Evolutionary conservation across 768 basidiomycete genomes (phyloP).

Genomic region (Gelatoporia subvermispora): DNA sequence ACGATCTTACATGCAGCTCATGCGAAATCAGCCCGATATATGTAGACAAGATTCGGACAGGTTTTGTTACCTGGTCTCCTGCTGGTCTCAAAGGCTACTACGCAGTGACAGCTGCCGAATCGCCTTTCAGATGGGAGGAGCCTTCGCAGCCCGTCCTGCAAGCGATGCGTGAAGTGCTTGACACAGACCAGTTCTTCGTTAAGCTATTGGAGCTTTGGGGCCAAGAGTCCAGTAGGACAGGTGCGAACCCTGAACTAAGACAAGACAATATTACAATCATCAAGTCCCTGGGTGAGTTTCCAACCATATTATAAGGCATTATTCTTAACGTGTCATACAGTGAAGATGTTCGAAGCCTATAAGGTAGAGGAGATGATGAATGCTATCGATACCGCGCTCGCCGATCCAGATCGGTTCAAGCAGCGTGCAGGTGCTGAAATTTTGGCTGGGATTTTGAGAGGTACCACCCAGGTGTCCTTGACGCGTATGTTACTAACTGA

Average conservation of each 20-base stretch:
- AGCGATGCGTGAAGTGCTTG: constrained; percentile 44
- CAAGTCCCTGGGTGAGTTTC: constrained; percentile 41
- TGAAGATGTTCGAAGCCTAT: constrained; percentile 58
- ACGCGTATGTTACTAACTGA: constrained; percentile 5
- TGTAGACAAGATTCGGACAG: constrained; percentile 71
- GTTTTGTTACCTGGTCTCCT: constrained; percentile 72
- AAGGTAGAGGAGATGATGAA: constrained; percentile 48
- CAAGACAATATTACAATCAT: constrained; percentile 44
- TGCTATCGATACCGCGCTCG: constrained; percentile 56
- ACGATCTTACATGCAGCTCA: neutral
- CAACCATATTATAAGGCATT: neutral
- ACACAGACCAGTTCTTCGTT: constrained; percentile 52
- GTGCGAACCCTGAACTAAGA: constrained; percentile 51
- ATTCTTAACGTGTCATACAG: constrained; percentile 32
- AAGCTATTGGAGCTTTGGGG: constrained; percentile 65
- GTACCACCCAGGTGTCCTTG: constrained; percentile 31
- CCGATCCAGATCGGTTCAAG: constrained; percentile 74
- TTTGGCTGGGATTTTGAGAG: constrained; percentile 69
- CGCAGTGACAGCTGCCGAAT: constrained; percentile 31
- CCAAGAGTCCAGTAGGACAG: constrained; percentile 69
- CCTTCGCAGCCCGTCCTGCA: constrained; percentile 46
- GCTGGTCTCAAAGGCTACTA: constrained; percentile 54
- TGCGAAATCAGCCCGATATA: constrained; percentile 38
- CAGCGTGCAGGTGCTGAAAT: constrained; percentile 79
- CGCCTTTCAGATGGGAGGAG: constrained; percentile 48